Conservation (phyloP, 1,284 basidiomycete species). For the Sporisorium reilianum region DNA sequence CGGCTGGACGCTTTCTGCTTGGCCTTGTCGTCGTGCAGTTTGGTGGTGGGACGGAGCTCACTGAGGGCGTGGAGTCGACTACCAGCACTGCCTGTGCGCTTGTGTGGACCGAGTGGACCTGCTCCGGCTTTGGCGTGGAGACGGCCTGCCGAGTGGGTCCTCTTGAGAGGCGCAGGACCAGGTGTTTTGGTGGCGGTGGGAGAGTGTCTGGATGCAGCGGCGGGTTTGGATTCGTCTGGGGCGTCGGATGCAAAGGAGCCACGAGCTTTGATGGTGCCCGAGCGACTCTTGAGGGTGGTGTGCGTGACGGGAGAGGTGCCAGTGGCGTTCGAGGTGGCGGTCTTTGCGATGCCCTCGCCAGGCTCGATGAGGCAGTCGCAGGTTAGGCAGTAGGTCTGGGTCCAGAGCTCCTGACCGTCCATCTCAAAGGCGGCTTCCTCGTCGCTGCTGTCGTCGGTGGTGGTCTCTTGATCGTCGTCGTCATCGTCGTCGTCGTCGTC, state of each 20-base stretch:
- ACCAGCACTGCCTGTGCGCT: conserved; percentile 59
- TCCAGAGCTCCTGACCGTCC: conserved; percentile 65
- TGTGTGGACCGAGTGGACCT: conserved; percentile 48
- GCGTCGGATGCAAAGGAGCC: conserved; percentile 30
- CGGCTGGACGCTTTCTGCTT: conserved; percentile 23
- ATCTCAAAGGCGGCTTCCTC: conserved; percentile 59
- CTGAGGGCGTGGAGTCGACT: conserved; percentile 60
- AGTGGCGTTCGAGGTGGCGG: neutral
- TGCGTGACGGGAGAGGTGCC: conserved; percentile 17
- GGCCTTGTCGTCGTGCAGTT: conserved; percentile 50
- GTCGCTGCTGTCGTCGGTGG: conserved; percentile 49
- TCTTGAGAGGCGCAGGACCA: conserved; percentile 35
- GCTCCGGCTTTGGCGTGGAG: conserved; percentile 51
- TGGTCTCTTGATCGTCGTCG: conserved; percentile 44
- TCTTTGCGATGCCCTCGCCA: conserved; percentile 52
- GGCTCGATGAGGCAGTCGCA: conserved; percentile 65
- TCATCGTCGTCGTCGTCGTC: conserved; percentile 53
- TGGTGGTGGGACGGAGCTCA: conserved; percentile 63
- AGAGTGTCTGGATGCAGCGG: conserved; percentile 16
- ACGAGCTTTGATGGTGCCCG: conserved; percentile 57
- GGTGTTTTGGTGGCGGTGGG: conserved; percentile 21
- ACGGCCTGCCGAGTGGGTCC: conserved; percentile 55
- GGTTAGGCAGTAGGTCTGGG: conserved; percentile 58
- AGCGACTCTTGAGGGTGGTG: conserved; percentile 52
- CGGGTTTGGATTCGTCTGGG: conserved; percentile 12